Conservation (phyloP, 345 rosid genomes). For the Lepidium africanum region DNA sequence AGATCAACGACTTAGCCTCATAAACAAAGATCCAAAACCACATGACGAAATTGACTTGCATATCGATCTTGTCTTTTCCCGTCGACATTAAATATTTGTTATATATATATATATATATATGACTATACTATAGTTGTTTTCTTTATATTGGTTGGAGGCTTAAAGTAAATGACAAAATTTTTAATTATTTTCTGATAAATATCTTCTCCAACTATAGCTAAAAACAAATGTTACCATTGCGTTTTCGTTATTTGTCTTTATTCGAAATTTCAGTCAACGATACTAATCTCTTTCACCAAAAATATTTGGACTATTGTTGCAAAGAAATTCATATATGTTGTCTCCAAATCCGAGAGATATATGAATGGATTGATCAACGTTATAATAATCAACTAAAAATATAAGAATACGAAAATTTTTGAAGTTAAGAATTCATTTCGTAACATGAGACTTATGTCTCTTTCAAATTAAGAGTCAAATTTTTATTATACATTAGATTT, state of each 20-base stretch:
- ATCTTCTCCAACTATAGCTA: slow-evolving; percentile 23
- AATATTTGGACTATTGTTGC: slow-evolving; percentile 8
- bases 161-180: slow-evolving; percentile 8
- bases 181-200: slow-evolving; percentile 1
- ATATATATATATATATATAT: background rate
- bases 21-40: slow-evolving; percentile 18
- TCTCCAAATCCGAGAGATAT: background rate
- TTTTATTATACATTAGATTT: too few relatives aligned
- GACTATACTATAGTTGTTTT: background rate
- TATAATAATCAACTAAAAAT: too few relatives aligned
- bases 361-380: too few relatives aligned
- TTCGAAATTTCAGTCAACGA: slow-evolving; percentile 9
- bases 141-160: background rate
- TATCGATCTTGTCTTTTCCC: slow-evolving; percentile 9
- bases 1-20: background rate
- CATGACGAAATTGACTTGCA: slow-evolving; percentile 10
- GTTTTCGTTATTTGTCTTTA: slow-evolving; percentile 12
- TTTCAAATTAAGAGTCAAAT: too few relatives aligned
- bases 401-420: too few relatives aligned
- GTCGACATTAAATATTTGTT: slow-evolving; percentile 21
- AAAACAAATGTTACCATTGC: slow-evolving; percentile 1
- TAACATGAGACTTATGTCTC: too few relatives aligned
- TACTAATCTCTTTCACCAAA: slow-evolving; percentile 10
- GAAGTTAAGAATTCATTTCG: too few relatives aligned
- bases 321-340: background rate